Conservation (phyloP, 2,329 filamentous ascomycete species). For the Xylariaceae sp. region DNA sequence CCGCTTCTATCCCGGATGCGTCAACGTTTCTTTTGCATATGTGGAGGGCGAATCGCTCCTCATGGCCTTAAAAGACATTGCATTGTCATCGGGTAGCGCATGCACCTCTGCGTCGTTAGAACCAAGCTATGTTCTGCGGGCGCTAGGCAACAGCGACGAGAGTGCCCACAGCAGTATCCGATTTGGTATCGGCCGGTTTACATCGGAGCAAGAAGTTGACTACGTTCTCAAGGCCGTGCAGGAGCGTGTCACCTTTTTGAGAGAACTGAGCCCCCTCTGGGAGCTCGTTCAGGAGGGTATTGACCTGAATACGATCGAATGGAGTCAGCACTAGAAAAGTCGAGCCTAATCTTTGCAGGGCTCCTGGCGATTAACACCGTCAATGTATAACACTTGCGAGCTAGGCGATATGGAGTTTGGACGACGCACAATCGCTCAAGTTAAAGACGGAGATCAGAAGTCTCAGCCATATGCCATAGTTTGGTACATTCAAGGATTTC, state of each 20-base stretch:
- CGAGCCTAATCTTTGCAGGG: background rate
- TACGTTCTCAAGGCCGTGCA: slow-evolving; percentile 94
- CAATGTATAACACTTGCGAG: slow-evolving; percentile 16
- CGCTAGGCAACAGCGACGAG: slow-evolving; percentile 94
- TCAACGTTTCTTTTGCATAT: slow-evolving; percentile 98
- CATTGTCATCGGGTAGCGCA: slow-evolving; percentile 92
- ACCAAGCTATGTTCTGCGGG: slow-evolving; percentile 93
- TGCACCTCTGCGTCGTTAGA: slow-evolving; percentile 97
- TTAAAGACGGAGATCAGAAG: background rate
- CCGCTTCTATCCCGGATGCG: slow-evolving; percentile 91
- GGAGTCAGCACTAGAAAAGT: slow-evolving; percentile 85
- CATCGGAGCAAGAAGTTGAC: slow-evolving; percentile 92
- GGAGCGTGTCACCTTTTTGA: slow-evolving; percentile 88
- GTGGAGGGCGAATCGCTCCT: slow-evolving; percentile 97
- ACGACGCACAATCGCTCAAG: slow-evolving; percentile 8
- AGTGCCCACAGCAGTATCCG: slow-evolving; percentile 97
- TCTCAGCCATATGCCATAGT: background rate
- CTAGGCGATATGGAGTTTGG: slow-evolving; percentile 19
- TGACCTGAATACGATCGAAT: slow-evolving; percentile 94
- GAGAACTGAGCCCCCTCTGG: slow-evolving; percentile 95
- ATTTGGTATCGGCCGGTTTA: slow-evolving; percentile 97
- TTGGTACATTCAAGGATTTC: slow-evolving; percentile 1
- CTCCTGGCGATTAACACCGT: background rate
- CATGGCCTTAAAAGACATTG: slow-evolving; percentile 98
- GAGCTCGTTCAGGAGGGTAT: slow-evolving; percentile 97